Conservation (phyloP, 305 asterid genomes). For the Fraxinus sp. region DNA sequence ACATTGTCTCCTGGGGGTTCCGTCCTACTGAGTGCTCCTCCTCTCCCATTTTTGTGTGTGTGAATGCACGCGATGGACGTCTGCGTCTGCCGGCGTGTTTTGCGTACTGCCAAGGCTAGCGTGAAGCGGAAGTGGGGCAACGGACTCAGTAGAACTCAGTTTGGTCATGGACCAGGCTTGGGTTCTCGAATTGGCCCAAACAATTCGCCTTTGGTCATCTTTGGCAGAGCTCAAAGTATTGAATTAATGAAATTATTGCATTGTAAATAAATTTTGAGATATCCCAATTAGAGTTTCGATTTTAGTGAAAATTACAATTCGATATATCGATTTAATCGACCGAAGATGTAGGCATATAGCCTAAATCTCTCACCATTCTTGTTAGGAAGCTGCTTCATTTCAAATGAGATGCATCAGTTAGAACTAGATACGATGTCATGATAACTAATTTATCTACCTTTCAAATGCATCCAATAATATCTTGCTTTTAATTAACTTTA, state of each 20-base stretch:
- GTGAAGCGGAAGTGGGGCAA: not conserved
- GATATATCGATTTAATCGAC: not conserved
- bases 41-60: slow-evolving; percentile 34
- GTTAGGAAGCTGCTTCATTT: not conserved
- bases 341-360: not conserved
- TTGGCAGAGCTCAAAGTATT: not conserved
- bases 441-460: too few species aligned
- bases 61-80: not conserved
- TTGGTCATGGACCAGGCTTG: not conserved
- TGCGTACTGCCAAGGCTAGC: not conserved
- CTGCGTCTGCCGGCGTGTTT: not conserved
- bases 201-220: not conserved
- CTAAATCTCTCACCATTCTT: not conserved
- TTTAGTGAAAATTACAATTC: not conserved
- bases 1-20: slow-evolving; percentile 32
- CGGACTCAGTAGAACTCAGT: not conserved
- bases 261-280: too few species aligned
- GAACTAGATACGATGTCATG: too few species aligned
- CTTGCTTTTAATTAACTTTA: too few species aligned
- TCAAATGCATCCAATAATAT: too few species aligned
- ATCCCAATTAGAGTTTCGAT: too few species aligned
- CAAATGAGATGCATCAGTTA: too few species aligned
- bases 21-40: slow-evolving; percentile 27
- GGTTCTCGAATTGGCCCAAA: not conserved
- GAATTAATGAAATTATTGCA: not conserved